phyloP scores from a whole-genome alignment of 2,329 filamentous ascomycete species.

The Cladobotryum mycophilum region DNA sequence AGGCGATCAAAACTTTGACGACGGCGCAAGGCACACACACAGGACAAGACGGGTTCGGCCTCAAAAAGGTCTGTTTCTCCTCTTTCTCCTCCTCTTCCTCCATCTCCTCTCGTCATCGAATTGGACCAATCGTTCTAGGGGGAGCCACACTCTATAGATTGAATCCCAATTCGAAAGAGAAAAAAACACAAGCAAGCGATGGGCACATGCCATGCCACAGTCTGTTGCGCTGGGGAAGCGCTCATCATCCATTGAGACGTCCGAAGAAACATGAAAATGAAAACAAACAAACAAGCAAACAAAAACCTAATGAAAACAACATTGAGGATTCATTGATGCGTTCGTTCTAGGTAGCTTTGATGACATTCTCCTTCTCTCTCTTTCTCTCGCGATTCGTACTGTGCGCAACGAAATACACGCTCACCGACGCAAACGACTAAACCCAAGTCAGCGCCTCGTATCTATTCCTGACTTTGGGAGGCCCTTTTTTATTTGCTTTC shows the following conservation, averaged over 20 bases:
- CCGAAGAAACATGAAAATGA: background rate
- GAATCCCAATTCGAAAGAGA: too few species aligned
- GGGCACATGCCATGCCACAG: constrained; percentile 3
- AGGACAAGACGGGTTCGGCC: constrained; percentile 2
- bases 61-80: too few species aligned
- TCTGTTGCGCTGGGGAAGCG: too few species aligned
- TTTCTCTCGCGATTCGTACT: background rate
- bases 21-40: constrained; percentile 12
- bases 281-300: background rate
- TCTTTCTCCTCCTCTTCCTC: too few species aligned
- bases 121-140: background rate
- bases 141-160: too few species aligned
- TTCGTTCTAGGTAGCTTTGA: too few species aligned
- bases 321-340: too few species aligned
- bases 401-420: background rate
- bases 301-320: background rate
- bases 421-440: too few species aligned
- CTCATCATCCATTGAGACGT: background rate
- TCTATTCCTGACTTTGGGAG: too few species aligned
- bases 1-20: constrained; percentile 12
- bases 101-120: background rate
- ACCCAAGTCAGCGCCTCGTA: too few species aligned
- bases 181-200: constrained; percentile 5
- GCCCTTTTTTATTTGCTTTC: too few species aligned
- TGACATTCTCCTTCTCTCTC: too few species aligned